Evolutionary conservation across 2,329 filamentous ascomycete species (phyloP).

Genomic region (Arthrobotrys iridis): DNA sequence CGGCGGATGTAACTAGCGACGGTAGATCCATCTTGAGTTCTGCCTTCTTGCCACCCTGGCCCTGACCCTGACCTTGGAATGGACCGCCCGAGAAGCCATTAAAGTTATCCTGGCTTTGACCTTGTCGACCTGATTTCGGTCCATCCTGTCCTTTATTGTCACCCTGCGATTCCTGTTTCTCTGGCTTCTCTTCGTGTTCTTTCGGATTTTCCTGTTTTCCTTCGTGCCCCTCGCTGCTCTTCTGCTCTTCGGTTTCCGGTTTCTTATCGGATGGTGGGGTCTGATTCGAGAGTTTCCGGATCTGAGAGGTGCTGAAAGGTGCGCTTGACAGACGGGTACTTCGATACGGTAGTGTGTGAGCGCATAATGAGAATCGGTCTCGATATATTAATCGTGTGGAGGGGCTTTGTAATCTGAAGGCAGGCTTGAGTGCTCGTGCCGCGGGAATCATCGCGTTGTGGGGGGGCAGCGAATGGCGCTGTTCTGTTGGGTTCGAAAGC

Average conservation of each 20-base stretch:
- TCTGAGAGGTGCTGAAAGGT: conserved; percentile 8
- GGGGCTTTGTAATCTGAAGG: conserved; percentile 32
- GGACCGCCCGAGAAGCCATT: conserved; percentile 12
- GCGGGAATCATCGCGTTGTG: conserved; percentile 45
- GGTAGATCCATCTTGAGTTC: conserved; percentile 52
- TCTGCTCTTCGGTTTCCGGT: background rate
- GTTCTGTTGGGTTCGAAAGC: background rate
- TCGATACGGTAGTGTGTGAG: background rate
- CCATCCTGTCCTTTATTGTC: conserved; percentile 33
- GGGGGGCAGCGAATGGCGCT: conserved; percentile 6
- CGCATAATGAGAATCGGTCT: conserved; percentile 1
- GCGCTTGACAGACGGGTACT: background rate
- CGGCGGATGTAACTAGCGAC: conserved; percentile 65
- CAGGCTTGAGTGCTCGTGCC: conserved; percentile 33
- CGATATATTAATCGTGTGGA: conserved; percentile 27
- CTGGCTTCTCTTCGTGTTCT: background rate
- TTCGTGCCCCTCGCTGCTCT: background rate
- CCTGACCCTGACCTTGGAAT: conserved; percentile 17
- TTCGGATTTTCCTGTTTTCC: background rate
- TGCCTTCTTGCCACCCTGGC: conserved; percentile 32
- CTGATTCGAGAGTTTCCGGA: conserved; percentile 21
- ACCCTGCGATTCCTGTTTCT: background rate
- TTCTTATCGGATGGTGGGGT: conserved; percentile 21
- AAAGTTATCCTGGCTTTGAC: background rate
- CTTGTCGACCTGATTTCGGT: conserved; percentile 11